A percentile compares a stretch with the other conserved stretches of the same genome.
Evolutionary conservation across 73 alveolate genomes (phyloP).

Genomic region (Symbiodinium natans): DNA sequence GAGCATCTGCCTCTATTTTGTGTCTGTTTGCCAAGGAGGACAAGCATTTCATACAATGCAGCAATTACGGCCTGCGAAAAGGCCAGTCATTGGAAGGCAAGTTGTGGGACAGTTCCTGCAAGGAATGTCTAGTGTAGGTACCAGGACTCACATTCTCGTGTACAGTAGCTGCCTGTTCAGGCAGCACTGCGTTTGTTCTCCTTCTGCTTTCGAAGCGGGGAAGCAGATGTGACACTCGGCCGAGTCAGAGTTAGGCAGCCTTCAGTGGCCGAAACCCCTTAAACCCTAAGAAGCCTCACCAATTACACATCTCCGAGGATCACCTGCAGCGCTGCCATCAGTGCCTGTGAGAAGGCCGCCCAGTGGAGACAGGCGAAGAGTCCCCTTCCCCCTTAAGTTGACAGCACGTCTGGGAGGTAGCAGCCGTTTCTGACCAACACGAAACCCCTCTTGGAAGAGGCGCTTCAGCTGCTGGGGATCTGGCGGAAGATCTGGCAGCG

Average conservation of each 20-base stretch:
- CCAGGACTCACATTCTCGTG: background rate
- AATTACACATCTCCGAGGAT: background rate
- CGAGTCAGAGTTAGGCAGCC: no score
- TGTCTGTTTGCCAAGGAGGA: slow-evolving; percentile 26
- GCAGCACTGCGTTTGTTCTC: slow-evolving; percentile 30
- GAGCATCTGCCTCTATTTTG: background rate
- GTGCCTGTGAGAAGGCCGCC: slow-evolving; percentile 90
- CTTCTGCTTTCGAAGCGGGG: background rate
- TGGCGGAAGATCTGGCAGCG: background rate
- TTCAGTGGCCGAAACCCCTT: no score
- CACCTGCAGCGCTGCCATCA: slow-evolving; percentile 51
- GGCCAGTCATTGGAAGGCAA: slow-evolving; percentile 43
- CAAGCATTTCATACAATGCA: slow-evolving; percentile 37
- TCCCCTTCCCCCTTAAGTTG: no score
- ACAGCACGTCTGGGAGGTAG: no score
- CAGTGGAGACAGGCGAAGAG: slow-evolving; percentile 72
- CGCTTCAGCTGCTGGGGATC: background rate
- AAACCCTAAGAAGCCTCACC: no score
- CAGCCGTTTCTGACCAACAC: no score
- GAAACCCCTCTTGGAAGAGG: background rate
- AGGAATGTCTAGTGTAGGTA: no score
- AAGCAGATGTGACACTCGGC: background rate
- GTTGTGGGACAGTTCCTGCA: no score
- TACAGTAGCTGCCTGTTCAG: background rate
- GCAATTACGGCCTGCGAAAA: slow-evolving; percentile 65